A percentile compares a stretch with the other conserved stretches of the same genome.
phyloP scores from a whole-genome alignment of 2,329 filamentous ascomycete genomes.

The Lachnellula hyalina region DNA sequence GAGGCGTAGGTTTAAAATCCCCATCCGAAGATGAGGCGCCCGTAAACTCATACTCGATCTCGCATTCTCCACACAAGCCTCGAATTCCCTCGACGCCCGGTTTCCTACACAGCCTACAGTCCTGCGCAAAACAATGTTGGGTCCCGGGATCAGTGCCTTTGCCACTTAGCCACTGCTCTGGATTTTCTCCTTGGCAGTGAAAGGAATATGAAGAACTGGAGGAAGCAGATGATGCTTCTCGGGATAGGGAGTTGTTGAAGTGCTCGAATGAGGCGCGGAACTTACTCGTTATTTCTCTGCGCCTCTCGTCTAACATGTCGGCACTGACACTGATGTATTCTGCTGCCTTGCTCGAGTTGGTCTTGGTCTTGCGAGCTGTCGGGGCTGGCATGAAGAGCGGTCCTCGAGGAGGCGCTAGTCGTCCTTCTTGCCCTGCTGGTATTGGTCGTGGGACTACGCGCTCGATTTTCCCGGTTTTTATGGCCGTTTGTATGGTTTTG shows the following conservation, averaged over 20 bases:
- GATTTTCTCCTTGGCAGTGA: slow-evolving; percentile 6
- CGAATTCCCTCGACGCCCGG: not conserved
- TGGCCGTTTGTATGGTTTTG: not conserved
- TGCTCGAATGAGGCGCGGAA: slow-evolving; percentile 12
- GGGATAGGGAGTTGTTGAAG: slow-evolving; percentile 1
- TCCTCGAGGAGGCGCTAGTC: not conserved
- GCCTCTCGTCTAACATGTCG: slow-evolving; percentile 11
- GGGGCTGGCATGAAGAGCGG: not conserved
- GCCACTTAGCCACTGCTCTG: not conserved
- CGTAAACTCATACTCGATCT: slow-evolving; percentile 9
- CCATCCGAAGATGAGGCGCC: not conserved
- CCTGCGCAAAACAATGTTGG: not conserved
- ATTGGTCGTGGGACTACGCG: not conserved
- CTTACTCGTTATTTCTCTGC: slow-evolving; percentile 10
- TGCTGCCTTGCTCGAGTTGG: slow-evolving; percentile 4
- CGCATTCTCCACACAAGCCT: slow-evolving; percentile 9
- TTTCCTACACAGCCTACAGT: slow-evolving; percentile 9
- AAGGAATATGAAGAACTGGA: slow-evolving; percentile 10
- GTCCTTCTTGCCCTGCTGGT: not conserved
- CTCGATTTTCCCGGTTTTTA: not conserved
- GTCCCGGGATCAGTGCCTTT: slow-evolving; percentile 5
- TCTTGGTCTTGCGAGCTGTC: slow-evolving; percentile 1
- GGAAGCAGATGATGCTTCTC: not conserved
- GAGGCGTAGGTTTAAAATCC: slow-evolving; percentile 13
- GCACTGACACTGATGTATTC: slow-evolving; percentile 9